Evolutionary conservation across 768 basidiomycete species (phyloP).

Genomic region (Naganishia randhawae): DNA sequence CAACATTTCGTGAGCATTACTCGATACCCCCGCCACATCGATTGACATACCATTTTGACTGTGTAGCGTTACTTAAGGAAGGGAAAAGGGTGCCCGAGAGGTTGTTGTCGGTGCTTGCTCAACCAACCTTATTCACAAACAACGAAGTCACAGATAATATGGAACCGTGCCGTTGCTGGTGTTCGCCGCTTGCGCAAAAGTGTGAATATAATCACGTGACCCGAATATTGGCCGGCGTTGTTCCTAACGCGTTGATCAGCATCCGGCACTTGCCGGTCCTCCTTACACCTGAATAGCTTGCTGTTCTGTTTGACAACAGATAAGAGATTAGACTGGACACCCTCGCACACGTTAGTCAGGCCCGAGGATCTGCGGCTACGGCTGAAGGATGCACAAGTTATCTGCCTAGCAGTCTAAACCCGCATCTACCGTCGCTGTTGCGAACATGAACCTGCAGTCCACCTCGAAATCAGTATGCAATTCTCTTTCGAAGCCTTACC

Average conservation of each 20-base stretch:
- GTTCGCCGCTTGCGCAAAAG: background rate
- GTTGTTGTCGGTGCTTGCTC: too few relatives aligned
- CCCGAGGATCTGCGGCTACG: background rate
- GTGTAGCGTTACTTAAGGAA: background rate
- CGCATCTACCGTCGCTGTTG: background rate
- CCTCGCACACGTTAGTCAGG: too few relatives aligned
- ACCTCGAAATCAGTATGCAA: background rate
- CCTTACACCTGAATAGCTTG: background rate
- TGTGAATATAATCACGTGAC: background rate
- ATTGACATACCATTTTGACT: constrained; percentile 13
- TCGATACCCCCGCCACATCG: background rate
- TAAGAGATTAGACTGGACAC: too few relatives aligned
- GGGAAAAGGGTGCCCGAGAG: background rate
- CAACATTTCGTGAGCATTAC: background rate
- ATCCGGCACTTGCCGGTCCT: too few relatives aligned
- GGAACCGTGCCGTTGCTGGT: background rate
- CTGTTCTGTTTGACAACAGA: too few relatives aligned
- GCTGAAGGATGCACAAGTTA: background rate
- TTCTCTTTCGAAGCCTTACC: too few relatives aligned
- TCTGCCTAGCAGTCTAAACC: background rate
- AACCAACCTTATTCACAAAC: background rate
- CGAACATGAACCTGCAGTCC: background rate
- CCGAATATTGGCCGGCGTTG: too few relatives aligned
- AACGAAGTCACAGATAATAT: background rate
- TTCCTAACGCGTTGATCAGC: too few relatives aligned